These are phyloP conservation scores for Sporothrix inflata DNA, from an alignment of 2,329 filamentous ascomycete genomes.

Conservation along the genomic window DNA sequence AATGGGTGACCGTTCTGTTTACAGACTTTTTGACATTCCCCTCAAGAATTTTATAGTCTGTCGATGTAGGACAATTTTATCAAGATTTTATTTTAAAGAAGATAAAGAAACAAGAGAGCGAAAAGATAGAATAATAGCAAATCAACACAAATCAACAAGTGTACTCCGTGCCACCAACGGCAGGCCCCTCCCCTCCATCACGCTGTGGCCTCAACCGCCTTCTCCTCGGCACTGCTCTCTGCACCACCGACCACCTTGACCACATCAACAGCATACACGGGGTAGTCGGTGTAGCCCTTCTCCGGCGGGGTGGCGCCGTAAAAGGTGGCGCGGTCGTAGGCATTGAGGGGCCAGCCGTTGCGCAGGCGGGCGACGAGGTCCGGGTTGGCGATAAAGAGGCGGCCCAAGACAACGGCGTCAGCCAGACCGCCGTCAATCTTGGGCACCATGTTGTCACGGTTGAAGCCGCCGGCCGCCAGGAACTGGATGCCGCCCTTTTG, in stretches of 20 bases:
- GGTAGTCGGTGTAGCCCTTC: conserved; percentile 47
- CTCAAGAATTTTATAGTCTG: too few species aligned
- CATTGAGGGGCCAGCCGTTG: conserved; percentile 43
- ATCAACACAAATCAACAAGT: too few species aligned
- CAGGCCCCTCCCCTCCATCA: not conserved
- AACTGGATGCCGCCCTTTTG: conserved; percentile 53
- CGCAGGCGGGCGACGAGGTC: conserved; percentile 48
- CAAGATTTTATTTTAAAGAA: too few species aligned
- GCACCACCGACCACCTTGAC: not conserved
- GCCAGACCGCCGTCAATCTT: conserved; percentile 35
- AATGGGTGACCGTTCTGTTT: too few species aligned
- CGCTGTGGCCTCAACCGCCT: not conserved
- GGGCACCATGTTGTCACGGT: conserved; percentile 36
- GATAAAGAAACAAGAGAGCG: too few species aligned
- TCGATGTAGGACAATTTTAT: too few species aligned
- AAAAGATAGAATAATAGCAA: too few species aligned
- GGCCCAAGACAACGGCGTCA: conserved; percentile 45
- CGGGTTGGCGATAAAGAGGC: conserved; percentile 51
- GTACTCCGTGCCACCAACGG: too few species aligned
- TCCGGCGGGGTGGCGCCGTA: conserved; percentile 43
- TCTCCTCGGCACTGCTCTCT: not conserved
- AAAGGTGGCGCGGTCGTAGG: conserved; percentile 46
- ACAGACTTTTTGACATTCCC: too few species aligned
- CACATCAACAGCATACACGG: conserved; percentile 35
- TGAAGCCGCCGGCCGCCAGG: conserved; percentile 40